phyloP scores from a whole-genome alignment of 306 rosid species.

The Neltuma alba region DNA sequence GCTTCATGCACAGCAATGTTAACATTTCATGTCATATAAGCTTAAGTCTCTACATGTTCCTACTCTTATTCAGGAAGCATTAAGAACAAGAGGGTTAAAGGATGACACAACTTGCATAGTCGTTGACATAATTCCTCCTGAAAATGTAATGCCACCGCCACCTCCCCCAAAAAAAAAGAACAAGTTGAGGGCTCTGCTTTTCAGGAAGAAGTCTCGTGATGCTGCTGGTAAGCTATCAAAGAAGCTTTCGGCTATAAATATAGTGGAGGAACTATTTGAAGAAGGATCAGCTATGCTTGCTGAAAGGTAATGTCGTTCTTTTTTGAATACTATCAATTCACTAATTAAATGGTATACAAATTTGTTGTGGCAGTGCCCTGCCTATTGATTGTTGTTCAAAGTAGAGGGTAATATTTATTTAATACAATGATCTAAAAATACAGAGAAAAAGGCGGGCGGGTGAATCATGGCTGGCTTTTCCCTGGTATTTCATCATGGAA shows the following conservation, averaged over 20 bases:
- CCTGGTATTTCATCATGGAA: not conserved
- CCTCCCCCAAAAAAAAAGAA: constrained; percentile 72
- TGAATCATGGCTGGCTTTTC: not conserved
- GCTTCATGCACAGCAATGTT: constrained; percentile 12
- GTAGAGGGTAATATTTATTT: not conserved
- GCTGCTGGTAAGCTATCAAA: constrained; percentile 69
- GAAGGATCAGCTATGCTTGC: constrained; percentile 99
- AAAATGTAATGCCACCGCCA: constrained; percentile 51
- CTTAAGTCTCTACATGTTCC: constrained; percentile 5
- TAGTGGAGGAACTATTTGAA: constrained; percentile 92
- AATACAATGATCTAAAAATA: not conserved
- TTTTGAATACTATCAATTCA: constrained; percentile 1
- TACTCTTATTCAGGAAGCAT: constrained; percentile 64
- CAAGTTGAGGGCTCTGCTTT: constrained; percentile 63
- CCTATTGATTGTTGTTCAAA: not conserved
- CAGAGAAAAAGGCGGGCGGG: too few species aligned
- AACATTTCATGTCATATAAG: constrained; percentile 24
- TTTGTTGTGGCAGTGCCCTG: constrained; percentile 15
- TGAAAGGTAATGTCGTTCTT: constrained; percentile 66
- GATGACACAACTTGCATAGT: constrained; percentile 95
- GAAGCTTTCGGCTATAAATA: constrained; percentile 79
- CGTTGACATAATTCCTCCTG: constrained; percentile 90
- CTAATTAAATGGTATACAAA: not conserved
- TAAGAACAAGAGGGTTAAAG: constrained; percentile 83
- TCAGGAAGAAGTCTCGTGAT: constrained; percentile 64